These are phyloP conservation scores for Thelonectria discophora DNA, from an alignment of 2,329 filamentous ascomycete genomes.

Conservation along the genomic window DNA sequence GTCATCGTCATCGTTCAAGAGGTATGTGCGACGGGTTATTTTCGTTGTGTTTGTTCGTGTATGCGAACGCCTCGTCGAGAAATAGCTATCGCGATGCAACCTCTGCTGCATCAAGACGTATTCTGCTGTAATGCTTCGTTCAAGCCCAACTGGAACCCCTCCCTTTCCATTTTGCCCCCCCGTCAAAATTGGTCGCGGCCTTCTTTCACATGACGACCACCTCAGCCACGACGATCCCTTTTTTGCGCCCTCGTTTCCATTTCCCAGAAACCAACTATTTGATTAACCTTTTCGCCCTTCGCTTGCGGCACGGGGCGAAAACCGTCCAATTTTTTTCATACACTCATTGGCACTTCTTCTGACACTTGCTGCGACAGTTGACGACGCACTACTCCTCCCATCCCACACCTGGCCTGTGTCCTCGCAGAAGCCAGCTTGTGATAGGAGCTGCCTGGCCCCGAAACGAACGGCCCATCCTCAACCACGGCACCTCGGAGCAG, in stretches of 20 bases:
- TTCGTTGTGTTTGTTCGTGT: too few species aligned
- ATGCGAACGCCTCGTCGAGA: too few species aligned
- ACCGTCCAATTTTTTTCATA: neutral
- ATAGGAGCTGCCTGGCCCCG: conserved; percentile 18
- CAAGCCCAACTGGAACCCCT: neutral
- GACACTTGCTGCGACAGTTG: conserved; percentile 10
- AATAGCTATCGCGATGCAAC: too few species aligned
- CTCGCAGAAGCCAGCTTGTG: conserved; percentile 15
- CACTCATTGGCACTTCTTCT: conserved; percentile 8
- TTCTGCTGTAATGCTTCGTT: too few species aligned
- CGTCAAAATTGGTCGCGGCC: too few species aligned
- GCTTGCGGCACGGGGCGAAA: conserved; percentile 1
- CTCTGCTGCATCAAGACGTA: too few species aligned
- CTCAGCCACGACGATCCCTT: neutral
- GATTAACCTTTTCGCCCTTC: conserved; percentile 2
- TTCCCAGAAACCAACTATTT: neutral
- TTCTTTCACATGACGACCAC: conserved; percentile 20
- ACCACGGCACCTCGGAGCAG: conserved; percentile 13
- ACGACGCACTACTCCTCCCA: neutral
- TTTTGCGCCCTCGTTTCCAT: too few species aligned
- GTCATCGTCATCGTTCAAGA: too few species aligned
- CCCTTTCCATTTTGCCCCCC: conserved; percentile 7
- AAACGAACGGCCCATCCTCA: conserved; percentile 1
- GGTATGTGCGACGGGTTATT: too few species aligned
- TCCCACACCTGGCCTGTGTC: conserved; percentile 8